Base-by-base conservation (phyloP, 1,284 basidiomycete species). In the Ustilago hordei region DNA sequence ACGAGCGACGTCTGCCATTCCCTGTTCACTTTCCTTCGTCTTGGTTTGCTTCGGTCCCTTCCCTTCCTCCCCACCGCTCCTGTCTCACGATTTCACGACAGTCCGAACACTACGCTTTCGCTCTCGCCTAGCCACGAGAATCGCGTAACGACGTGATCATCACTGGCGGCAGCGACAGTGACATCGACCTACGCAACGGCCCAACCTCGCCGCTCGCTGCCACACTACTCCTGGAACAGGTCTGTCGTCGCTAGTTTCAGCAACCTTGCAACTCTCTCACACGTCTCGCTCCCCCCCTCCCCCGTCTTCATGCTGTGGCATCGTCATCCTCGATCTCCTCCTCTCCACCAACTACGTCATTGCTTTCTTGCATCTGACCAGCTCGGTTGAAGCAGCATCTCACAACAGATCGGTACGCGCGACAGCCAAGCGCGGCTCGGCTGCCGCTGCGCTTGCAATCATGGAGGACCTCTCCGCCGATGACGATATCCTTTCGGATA, bases 381-480 rank as follows among this genome's bases (percentile, higher is more conserved):
- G 19, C 50, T 61, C 57, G 58, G 55, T 53, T 73, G 60, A 62
- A 73, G 64, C 57, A 64, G 41, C 52, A 28, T 35, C 48, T 0
- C 54, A 9, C 11, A 41, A 36, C 34, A 53, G 55, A 36, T 56
- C 54, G 39, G 61, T 58, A 61, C 54, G 70, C 43, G 70, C 65
- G 39, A 73, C 65, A 58, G 70, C 64, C 65, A 41, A 48, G 60
- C 61, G 70, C 65, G 58, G 70, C 65, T 64, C 31, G 62, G 65
- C 64, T 65, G 64, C 74, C 57, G 65, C 65, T 71, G 60, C 60
- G 62, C 57, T 62, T 34, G 39, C 43, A 52, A 71, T 39, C 48
- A 85, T 84, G 84, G 83, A 86, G 65, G 84, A 84, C 65, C 78
- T 86, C 47, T 74, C 84, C 41, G 78, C 79, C 52, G 84, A 86